Conservation (phyloP, 2,329 filamentous ascomycete species). For the Cryphonectria naterciae region DNA sequence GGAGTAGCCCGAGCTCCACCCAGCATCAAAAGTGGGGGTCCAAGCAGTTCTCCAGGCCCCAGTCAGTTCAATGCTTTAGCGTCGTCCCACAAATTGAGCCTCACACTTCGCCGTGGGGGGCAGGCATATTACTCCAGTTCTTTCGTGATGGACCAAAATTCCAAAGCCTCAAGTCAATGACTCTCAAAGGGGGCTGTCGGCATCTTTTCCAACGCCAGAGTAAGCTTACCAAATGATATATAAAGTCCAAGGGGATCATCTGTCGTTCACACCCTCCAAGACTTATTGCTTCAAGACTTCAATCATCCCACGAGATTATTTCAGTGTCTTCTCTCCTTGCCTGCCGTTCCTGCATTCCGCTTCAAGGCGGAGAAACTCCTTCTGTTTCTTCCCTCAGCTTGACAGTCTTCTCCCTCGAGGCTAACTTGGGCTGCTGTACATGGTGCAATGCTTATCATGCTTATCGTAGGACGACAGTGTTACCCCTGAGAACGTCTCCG, state of each 20-base stretch:
- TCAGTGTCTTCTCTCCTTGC: background rate
- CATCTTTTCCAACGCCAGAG: background rate
- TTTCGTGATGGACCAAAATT: background rate
- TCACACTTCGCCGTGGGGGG: conserved; percentile 8
- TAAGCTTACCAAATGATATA: background rate
- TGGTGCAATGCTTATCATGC: conserved; percentile 1
- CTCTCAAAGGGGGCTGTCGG: background rate
- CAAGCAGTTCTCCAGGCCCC: background rate
- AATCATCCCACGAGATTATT: background rate
- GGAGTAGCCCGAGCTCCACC: conserved; percentile 23
- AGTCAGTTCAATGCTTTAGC: conserved; percentile 9
- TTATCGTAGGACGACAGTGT: conserved; percentile 21
- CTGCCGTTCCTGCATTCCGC: background rate
- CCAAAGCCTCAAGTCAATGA: background rate
- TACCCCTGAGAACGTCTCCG: conserved; percentile 18
- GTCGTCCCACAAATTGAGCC: conserved; percentile 20
- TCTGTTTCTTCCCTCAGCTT: background rate
- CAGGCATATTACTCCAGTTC: background rate
- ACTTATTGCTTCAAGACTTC: background rate
- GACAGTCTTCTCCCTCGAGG: background rate
- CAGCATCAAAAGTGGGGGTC: background rate
- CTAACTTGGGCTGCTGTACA: background rate
- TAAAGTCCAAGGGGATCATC: background rate
- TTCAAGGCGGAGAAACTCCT: background rate
- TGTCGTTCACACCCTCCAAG: background rate